Evolutionary conservation across 192 early-diverging fungal species (phyloP), one percentile per base, ranked within the genome.

Genomic region (Haplosporangium gracile): DNA sequence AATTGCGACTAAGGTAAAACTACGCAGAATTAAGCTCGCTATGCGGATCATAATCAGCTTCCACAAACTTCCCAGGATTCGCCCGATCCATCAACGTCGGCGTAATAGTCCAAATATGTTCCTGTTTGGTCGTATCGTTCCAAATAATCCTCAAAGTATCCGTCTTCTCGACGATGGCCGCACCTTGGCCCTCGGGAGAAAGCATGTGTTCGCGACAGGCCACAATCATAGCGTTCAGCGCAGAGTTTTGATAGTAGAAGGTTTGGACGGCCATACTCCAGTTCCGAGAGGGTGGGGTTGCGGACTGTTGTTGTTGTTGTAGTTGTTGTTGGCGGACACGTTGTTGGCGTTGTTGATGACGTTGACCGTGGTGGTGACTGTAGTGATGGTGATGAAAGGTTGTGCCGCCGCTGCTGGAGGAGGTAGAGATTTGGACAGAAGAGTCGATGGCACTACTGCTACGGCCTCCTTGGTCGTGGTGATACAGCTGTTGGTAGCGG

Each of bases 231-330:
- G 72, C 77, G 22, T 83, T 78, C 18, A 45, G 24, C 0, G 82
- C 82, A 3, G 72, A 36, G 1, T 20, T 18, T 32, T 60, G 6
- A 15, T 69, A 74, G n/a, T 53, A 72, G 26, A 70, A 83, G 20
- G 82, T 70, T 20, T 78, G 45, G 1, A 83, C 7, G 2, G 63
- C n/a, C 71, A 83, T 57, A 22, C 72, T 69, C 82, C 82, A 83
- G 63, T 75, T 74, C 1, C 72, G 70, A 0, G 70, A n/a, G 57
- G 81, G 45, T 6, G 47, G 29, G 11, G 43, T 45, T 22, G 55
- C 5, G 6, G 42, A 11, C 10, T 43, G 49, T 51, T 24, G 43
- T 26, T 51, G 36, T 7, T 49, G 65, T 68, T 43, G 22, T 13
- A 51, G 42, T 24, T 45, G 45, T 24, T 45, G 34, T 8, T 72